These are phyloP conservation scores for Discostella stelligeroides DNA, from an alignment of 108 stramenopile species.

Conservation along the genomic window DNA sequence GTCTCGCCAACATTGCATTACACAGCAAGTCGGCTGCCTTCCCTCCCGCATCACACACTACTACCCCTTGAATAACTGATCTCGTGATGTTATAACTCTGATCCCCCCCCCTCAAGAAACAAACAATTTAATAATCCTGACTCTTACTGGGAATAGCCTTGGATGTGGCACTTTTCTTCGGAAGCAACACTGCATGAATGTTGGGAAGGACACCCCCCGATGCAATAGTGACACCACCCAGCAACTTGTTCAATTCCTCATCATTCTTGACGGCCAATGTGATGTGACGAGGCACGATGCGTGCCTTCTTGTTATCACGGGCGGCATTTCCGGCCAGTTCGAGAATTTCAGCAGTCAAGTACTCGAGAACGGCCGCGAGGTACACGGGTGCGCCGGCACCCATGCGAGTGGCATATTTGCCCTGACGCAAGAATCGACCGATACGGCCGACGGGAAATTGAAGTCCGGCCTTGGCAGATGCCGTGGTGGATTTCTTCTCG, in stretches of 20 bases:
- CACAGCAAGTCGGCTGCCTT: too few relatives aligned
- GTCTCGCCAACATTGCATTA: too few relatives aligned
- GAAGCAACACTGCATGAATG: constrained; percentile 95
- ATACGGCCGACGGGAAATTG: constrained; percentile 98
- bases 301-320: constrained; percentile 96
- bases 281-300: constrained; percentile 95
- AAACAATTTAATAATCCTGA: constrained; percentile 30
- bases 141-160: constrained; percentile 36
- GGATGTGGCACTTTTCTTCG: constrained; percentile 76
- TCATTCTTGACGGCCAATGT: constrained; percentile 95
- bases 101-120: too few relatives aligned
- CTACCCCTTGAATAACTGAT: too few relatives aligned
- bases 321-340: constrained; percentile 96
- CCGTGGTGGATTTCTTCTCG: constrained; percentile 82
- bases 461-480: constrained; percentile 93
- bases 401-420: constrained; percentile 91
- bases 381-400: constrained; percentile 96
- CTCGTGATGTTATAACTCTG: too few relatives aligned
- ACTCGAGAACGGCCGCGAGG: constrained; percentile 95
- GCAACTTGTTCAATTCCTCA: constrained; percentile 94
- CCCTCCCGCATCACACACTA: too few relatives aligned
- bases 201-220: constrained; percentile 96
- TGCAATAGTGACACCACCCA: constrained; percentile 94
- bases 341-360: constrained; percentile 93
- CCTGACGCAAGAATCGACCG: constrained; percentile 94